A percentile compares a stretch with the other conserved stretches of the same genome.
phyloP scores from a whole-genome alignment of 1,284 basidiomycete species.

The Gomphus bonarii region DNA sequence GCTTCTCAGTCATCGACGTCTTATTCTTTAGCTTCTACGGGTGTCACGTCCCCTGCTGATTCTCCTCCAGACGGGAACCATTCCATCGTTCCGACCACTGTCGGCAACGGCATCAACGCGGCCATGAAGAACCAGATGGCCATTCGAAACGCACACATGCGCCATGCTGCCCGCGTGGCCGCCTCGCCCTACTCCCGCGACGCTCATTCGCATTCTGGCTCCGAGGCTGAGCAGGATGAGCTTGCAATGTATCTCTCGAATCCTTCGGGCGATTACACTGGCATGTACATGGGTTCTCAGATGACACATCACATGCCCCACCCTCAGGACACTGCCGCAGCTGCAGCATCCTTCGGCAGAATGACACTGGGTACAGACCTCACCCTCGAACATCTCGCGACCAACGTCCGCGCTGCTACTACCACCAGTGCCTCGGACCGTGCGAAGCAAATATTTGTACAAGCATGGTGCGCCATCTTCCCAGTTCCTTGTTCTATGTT shows the following conservation, averaged over 20 bases:
- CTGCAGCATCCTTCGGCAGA: slow-evolving; percentile 58
- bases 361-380: slow-evolving; percentile 68
- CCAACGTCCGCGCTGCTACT: slow-evolving; percentile 76
- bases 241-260: slow-evolving; percentile 40
- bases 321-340: slow-evolving; percentile 41
- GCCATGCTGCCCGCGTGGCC: slow-evolving; percentile 50
- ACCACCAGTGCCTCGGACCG: slow-evolving; percentile 81
- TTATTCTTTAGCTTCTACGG: slow-evolving; percentile 20
- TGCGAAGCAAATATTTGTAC: slow-evolving; percentile 84
- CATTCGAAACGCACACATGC: slow-evolving; percentile 55
- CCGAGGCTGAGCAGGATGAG: slow-evolving; percentile 67
- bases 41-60: slow-evolving; percentile 40
- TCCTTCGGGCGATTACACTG: neutral
- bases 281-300: slow-evolving; percentile 10
- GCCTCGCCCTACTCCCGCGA: slow-evolving; percentile 76
- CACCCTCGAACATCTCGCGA: slow-evolving; percentile 73
- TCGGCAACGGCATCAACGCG: slow-evolving; percentile 31
- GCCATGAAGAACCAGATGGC: slow-evolving; percentile 56
- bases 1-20: slow-evolving; percentile 29
- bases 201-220: slow-evolving; percentile 69
- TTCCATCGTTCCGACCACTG: slow-evolving; percentile 18
- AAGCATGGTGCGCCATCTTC: slow-evolving; percentile 52
- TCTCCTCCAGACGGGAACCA: slow-evolving; percentile 64
- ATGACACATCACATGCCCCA: slow-evolving; percentile 21
- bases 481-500: neutral